Evolutionary conservation across 2,329 filamentous ascomycete species (phyloP), one percentile per base, ranked within the genome.

Genomic region (Beauveria medogensis): DNA sequence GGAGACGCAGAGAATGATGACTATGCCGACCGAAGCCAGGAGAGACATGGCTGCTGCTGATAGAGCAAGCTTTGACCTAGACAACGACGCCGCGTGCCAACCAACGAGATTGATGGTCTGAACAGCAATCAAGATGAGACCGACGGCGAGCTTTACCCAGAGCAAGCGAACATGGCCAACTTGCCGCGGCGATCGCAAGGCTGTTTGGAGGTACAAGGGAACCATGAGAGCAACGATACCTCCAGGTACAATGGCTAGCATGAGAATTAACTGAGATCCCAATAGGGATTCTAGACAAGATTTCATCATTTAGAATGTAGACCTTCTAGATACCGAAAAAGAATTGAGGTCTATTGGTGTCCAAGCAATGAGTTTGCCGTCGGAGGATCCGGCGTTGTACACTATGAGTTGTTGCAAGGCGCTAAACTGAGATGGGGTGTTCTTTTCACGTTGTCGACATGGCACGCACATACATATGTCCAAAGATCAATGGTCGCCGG

Each of bases 1-100:
- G 58, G 75, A 72, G 0, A 62, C 8, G 30, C 69, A 75, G 0
- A 71, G 73, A 3, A 75, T 51, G 0, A 66, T 46, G 0, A 57
- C 4, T 14, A 50, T 41, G 28, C 55, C 20, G 8, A 57, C 2
- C 5, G 55, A 57, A 26, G 50, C 26, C 10, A 47, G 18, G 6
- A 52, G 28, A 1, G 57, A 60, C 50, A 60, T 47, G 40, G 30
- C 28, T 7, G 30, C 30, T 9, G 10, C 30, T 30, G 30, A 37
- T 22, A 6, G 57, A 30, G 30, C 30, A 30, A 30, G 30, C 30
- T 37, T 14, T 3, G 57, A 60, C 2, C 40, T 40, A 26, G 54
- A 40, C 7, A 37, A 30, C 2, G 37, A 46, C 3, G 57, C 26
- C 12, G 30, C n/a, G 4, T 53, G 50, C 57, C 57, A 54, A 6